Evolutionary conservation across 257 asterid species (phyloP).

Genomic region (Dorcoceras hygrometricum): DNA sequence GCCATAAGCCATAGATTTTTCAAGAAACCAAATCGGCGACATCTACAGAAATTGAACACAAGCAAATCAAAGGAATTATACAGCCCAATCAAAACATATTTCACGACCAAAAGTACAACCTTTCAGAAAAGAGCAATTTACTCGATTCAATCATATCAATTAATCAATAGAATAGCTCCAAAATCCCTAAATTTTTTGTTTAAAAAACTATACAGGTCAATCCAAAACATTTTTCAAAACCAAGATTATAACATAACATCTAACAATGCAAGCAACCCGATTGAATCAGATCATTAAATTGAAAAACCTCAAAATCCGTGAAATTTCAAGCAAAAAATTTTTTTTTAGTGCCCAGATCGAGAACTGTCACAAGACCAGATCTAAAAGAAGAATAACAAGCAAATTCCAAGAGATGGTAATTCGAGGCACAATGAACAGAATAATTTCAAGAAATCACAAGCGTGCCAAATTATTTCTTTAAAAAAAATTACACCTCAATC

Average conservation of each 20-base stretch:
- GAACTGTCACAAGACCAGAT: conserved; percentile 29
- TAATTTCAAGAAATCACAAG: conserved; percentile 15
- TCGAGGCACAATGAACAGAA: conserved; percentile 11
- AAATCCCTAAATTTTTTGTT: conserved; percentile 11
- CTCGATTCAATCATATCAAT: conserved; percentile 16
- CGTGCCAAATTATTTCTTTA: neutral
- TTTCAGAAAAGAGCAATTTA: conserved; percentile 11
- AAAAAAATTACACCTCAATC: neutral
- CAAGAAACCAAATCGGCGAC: conserved; percentile 6
- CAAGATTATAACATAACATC: neutral
- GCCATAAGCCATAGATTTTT: neutral
- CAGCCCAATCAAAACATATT: neutral
- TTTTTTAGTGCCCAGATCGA: conserved; percentile 43
- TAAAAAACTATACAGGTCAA: neutral
- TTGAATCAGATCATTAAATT: conserved; percentile 18
- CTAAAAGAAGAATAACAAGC: conserved; percentile 24
- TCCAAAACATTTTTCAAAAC: conserved; percentile 4
- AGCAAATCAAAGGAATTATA: neutral
- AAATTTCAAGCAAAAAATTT: conserved; percentile 21
- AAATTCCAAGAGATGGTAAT: conserved; percentile 16
- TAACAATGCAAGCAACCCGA: neutral
- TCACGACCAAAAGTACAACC: conserved; percentile 10
- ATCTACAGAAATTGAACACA: neutral
- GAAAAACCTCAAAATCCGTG: no score
- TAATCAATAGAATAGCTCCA: conserved; percentile 7